Evolutionary conservation across 352 stramenopile species (phyloP).

Genomic region (Globisporangium carolinianum): DNA sequence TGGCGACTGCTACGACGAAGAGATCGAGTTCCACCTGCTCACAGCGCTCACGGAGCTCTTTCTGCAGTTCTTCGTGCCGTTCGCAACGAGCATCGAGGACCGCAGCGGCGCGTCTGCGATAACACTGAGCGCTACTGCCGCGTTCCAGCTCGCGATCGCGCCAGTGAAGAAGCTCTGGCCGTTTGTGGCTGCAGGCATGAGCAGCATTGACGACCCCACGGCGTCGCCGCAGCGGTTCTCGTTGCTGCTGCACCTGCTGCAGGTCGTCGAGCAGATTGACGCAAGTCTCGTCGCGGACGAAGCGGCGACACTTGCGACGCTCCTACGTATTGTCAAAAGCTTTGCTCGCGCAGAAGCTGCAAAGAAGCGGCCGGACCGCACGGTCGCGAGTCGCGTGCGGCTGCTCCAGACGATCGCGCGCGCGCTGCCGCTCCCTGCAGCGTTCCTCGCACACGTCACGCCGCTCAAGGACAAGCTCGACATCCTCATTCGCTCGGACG

Average conservation of each 20-base stretch:
- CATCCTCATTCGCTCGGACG: conserved; percentile 55
- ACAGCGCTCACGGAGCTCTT: conserved; percentile 51
- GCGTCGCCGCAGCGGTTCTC: conserved; percentile 56
- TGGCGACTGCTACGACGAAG: conserved; percentile 67
- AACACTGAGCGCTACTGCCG: conserved; percentile 6
- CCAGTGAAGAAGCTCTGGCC: conserved; percentile 43
- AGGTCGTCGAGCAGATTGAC: conserved; percentile 57
- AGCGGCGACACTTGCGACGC: conserved; percentile 22
- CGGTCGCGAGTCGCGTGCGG: conserved; percentile 32
- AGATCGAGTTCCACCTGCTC: conserved; percentile 61
- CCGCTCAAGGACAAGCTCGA: conserved; percentile 47
- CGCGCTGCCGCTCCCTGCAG: conserved; percentile 27
- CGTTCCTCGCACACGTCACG: conserved; percentile 28
- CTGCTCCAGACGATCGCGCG: conserved; percentile 41
- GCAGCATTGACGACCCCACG: conserved; percentile 38
- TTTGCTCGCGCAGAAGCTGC: conserved; percentile 46
- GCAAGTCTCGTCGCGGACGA: conserved; percentile 28
- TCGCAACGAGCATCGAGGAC: conserved; percentile 23
- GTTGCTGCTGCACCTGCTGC: conserved; percentile 50
- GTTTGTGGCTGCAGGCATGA: conserved; percentile 34
- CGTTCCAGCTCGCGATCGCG: conserved; percentile 28
- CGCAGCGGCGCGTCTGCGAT: not conserved
- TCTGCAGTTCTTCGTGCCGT: conserved; percentile 52
- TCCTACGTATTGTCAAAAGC: conserved; percentile 39
- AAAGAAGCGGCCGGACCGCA: conserved; percentile 38